These are phyloP conservation scores for Leucoagaricus sp. DNA, from an alignment of 1,284 basidiomycete species.

Conservation along the genomic window DNA sequence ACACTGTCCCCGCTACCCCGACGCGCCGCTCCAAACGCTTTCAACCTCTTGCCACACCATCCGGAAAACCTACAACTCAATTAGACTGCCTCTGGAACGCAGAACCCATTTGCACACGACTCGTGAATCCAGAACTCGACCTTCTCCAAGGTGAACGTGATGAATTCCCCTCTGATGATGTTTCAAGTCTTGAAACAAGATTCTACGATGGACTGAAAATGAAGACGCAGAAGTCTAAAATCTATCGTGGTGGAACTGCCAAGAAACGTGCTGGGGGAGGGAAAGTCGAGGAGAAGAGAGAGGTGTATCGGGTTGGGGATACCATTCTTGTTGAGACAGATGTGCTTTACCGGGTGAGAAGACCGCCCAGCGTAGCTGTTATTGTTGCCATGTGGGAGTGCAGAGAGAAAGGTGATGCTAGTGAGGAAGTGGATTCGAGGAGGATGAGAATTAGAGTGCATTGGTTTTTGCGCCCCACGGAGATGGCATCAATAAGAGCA, in stretches of 20 bases:
- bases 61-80: slow-evolving; percentile 33
- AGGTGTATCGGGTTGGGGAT: slow-evolving; percentile 58
- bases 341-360: slow-evolving; percentile 34
- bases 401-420: slow-evolving; percentile 16
- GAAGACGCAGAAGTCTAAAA: slow-evolving; percentile 30
- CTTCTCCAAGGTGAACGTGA: slow-evolving; percentile 32
- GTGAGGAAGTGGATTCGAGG: slow-evolving; percentile 22
- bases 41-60: slow-evolving; percentile 48
- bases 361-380: slow-evolving; percentile 60
- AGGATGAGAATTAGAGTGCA: slow-evolving; percentile 60
- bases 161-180: slow-evolving; percentile 23
- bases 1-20: slow-evolving; percentile 29
- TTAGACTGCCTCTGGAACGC: slow-evolving; percentile 42
- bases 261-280: slow-evolving; percentile 21
- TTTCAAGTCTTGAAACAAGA: slow-evolving; percentile 32
- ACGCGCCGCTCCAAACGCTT: slow-evolving; percentile 54
- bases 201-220: slow-evolving; percentile 44
- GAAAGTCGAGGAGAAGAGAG: slow-evolving; percentile 20
- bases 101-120: slow-evolving; percentile 39
- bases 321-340: slow-evolving; percentile 63
- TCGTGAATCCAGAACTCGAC: slow-evolving; percentile 37
- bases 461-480: slow-evolving; percentile 68
- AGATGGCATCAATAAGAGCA: slow-evolving; percentile 58
- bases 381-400: slow-evolving; percentile 69
- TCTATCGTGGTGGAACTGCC: slow-evolving; percentile 21